Evolutionary conservation across 192 early-diverging fungal species (phyloP).

Genomic region (Coemansia sp.): DNA sequence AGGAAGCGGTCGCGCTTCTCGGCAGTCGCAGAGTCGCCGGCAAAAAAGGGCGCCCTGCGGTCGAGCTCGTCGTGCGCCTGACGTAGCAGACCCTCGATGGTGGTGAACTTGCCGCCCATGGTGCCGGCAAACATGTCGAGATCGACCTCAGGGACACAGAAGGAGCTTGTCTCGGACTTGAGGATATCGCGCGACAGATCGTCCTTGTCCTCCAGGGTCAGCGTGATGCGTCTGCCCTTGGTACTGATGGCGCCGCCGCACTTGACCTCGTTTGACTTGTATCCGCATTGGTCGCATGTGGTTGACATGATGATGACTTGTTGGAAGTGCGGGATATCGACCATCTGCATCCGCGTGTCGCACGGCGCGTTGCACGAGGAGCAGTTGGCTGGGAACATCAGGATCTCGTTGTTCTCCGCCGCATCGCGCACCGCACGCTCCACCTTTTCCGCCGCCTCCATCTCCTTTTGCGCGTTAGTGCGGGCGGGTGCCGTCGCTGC

Average conservation of each 20-base stretch:
- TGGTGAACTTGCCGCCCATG: conserved; percentile 92
- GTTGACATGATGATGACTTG: conserved; percentile 96
- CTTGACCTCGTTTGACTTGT: conserved; percentile 96
- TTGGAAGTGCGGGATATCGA: conserved; percentile 95
- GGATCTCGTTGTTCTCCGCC: conserved; percentile 67
- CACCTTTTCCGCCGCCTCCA: conserved; percentile 37
- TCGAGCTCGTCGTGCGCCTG: conserved; percentile 88
- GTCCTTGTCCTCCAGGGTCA: conserved; percentile 79
- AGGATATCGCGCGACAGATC: conserved; percentile 92
- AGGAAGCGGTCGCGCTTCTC: conserved; percentile 61
- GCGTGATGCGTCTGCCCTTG: conserved; percentile 77
- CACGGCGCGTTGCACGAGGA: conserved; percentile 74
- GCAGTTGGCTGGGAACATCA: conserved; percentile 83
- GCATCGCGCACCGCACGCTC: conserved; percentile 55
- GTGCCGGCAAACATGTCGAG: conserved; percentile 85
- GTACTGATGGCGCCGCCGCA: conserved; percentile 83
- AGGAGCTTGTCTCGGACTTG: conserved; percentile 92
- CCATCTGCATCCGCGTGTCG: conserved; percentile 87
- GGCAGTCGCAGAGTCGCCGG: conserved; percentile 66
- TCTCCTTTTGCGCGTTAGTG: conserved; percentile 33
- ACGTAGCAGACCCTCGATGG: conserved; percentile 86
- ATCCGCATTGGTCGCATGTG: conserved; percentile 86
- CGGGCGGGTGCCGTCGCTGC: conserved; percentile 16
- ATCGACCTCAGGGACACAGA: conserved; percentile 86
- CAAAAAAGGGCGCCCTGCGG: conserved; percentile 61